Conservation (phyloP, 148 eudicot species). For the Silene conica region DNA sequence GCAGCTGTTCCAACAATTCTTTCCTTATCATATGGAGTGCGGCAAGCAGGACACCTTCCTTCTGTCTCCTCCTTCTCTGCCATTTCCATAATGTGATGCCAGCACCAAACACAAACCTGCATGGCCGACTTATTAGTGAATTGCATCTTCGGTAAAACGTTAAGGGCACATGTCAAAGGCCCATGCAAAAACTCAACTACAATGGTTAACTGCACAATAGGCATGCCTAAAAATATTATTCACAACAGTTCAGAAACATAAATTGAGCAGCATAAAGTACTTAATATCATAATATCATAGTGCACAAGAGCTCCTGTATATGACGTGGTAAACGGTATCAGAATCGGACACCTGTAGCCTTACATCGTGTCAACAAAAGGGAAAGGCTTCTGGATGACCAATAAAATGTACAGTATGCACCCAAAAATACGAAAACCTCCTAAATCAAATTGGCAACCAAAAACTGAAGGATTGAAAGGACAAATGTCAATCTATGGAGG, state of each 20-base stretch:
- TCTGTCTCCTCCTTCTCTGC: slow-evolving; percentile 91
- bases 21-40: slow-evolving; percentile 86
- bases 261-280: too few relatives aligned
- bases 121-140: background rate
- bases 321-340: background rate
- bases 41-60: slow-evolving; percentile 98
- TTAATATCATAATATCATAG: background rate
- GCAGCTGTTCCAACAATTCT: slow-evolving; percentile 75
- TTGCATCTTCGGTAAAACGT: background rate
- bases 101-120: slow-evolving; percentile 99
- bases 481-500: background rate
- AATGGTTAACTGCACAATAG: background rate
- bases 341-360: background rate
- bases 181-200: background rate
- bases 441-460: too few relatives aligned
- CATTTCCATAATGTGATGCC: slow-evolving; percentile 99
- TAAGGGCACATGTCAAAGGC: background rate
- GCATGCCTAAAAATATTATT: background rate
- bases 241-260: background rate
- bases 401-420: background rate
- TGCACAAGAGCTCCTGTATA: background rate
- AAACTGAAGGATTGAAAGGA: background rate
- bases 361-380: background rate
- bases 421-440: background rate
- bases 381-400: background rate